These are phyloP conservation scores for Phlebiopsis flavidoalba DNA, from an alignment of 768 basidiomycete species.

Conservation along the genomic window DNA sequence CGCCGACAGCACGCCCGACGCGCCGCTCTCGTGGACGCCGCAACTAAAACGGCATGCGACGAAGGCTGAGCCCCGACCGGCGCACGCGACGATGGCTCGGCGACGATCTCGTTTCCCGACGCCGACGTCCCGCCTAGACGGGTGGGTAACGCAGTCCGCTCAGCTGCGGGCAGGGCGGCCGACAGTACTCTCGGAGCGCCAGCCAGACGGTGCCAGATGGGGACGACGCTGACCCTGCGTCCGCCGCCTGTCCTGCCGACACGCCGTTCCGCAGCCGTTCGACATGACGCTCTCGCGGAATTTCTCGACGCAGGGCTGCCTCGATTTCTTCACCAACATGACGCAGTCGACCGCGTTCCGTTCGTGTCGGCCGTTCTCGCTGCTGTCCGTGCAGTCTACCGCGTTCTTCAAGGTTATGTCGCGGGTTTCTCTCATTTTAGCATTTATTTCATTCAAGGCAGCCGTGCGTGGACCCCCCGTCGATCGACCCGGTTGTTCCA, in stretches of 20 bases:
- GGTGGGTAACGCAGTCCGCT: neutral
- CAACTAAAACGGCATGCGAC: constrained; percentile 40
- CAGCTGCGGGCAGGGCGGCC: too few relatives aligned
- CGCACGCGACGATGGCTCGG: neutral
- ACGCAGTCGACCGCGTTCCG: constrained; percentile 54
- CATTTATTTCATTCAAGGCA: neutral
- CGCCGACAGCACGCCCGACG: constrained; percentile 13
- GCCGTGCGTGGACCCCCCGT: neutral
- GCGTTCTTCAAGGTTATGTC: constrained; percentile 51
- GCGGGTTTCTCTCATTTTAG: neutral
- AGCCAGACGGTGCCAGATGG: constrained; percentile 6
- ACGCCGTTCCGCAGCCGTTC: constrained; percentile 73
- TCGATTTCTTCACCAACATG: constrained; percentile 74
- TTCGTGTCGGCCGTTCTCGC: constrained; percentile 72
- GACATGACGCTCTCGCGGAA: constrained; percentile 59
- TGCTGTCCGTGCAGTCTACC: constrained; percentile 52
- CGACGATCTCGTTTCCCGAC: neutral
- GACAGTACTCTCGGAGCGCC: too few relatives aligned
- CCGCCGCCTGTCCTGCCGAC: constrained; percentile 42
- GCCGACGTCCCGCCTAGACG: constrained; percentile 4
- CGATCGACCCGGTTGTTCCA: neutral
- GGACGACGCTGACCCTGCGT: constrained; percentile 4
- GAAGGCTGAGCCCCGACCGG: constrained; percentile 5
- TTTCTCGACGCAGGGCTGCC: constrained; percentile 61
- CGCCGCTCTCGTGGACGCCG: constrained; percentile 30